Percentiles rank a stretch among this genome's conserved stretches.
phyloP scores from a whole-genome alignment of 768 basidiomycete species.

The Pleurotus salmoneostramineus region DNA sequence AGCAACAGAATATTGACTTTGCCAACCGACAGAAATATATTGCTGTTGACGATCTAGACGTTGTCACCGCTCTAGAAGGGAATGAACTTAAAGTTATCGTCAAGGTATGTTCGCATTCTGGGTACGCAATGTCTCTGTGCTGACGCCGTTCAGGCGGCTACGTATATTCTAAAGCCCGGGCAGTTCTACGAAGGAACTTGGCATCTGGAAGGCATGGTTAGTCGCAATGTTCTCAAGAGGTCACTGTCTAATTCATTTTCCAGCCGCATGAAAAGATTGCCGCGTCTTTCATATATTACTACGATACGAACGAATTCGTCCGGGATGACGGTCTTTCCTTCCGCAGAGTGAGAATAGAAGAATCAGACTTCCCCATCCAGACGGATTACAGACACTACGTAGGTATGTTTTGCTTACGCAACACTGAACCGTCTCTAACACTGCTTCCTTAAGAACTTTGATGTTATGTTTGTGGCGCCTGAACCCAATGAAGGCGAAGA shows the following conservation, averaged over 20 bases:
- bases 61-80: neutral
- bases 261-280: constrained; percentile 16
- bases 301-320: constrained; percentile 10
- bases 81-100: neutral
- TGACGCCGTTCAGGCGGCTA: constrained; percentile 11
- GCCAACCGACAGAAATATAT: neutral
- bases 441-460: neutral
- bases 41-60: neutral
- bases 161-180: constrained; percentile 13
- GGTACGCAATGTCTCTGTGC: neutral
- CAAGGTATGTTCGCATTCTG: neutral
- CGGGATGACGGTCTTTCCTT: constrained; percentile 11
- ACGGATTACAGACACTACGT: neutral
- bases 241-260: neutral
- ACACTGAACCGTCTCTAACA: neutral
- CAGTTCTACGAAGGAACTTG: constrained; percentile 14
- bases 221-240: neutral
- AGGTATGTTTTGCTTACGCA: neutral
- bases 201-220: constrained; percentile 17
- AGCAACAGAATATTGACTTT: neutral
- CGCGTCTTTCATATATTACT: constrained; percentile 14
- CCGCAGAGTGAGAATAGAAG: neutral
- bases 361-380: constrained; percentile 2
- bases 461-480: neutral
- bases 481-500: neutral